Percentiles rank a stretch among this genome's conserved stretches.
phyloP scores from a whole-genome alignment of 1,139 yeast species.

The Scheffersomyces parashehatae region DNA sequence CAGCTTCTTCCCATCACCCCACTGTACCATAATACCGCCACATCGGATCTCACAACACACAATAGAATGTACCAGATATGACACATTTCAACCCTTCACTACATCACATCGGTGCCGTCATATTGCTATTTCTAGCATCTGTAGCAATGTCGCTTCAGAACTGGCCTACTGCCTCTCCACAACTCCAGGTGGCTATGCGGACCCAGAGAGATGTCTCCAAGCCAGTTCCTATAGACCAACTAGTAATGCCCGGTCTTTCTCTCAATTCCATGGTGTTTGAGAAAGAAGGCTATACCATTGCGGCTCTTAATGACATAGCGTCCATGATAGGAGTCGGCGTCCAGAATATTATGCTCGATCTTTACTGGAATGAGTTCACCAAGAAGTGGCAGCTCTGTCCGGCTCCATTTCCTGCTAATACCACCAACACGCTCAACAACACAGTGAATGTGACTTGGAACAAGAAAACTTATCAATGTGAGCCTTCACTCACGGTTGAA shows the following conservation, averaged over 20 bases:
- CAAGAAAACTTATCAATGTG: constrained; percentile 33
- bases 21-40: no score
- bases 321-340: constrained; percentile 52
- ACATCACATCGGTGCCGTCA: no score
- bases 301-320: constrained; percentile 38
- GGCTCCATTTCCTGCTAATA: constrained; percentile 36
- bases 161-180: constrained; percentile 1
- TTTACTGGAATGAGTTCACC: constrained; percentile 61
- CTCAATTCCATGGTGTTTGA: constrained; percentile 53
- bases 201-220: constrained; percentile 70
- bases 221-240: constrained; percentile 58
- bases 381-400: constrained; percentile 75
- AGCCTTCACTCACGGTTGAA: constrained; percentile 43
- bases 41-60: no score
- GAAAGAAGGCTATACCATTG: constrained; percentile 47
- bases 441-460: constrained; percentile 29
- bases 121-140: no score
- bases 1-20: no score
- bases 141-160: no score
- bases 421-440: constrained; percentile 16
- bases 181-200: constrained; percentile 40
- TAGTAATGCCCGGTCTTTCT: constrained; percentile 59
- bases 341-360: constrained; percentile 55
- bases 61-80: no score
- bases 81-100: no score